Evolutionary conservation across 2,329 filamentous ascomycete genomes (phyloP), one percentile per base, ranked within the genome.

Genomic region (Pseudogymnoascus sp.): DNA sequence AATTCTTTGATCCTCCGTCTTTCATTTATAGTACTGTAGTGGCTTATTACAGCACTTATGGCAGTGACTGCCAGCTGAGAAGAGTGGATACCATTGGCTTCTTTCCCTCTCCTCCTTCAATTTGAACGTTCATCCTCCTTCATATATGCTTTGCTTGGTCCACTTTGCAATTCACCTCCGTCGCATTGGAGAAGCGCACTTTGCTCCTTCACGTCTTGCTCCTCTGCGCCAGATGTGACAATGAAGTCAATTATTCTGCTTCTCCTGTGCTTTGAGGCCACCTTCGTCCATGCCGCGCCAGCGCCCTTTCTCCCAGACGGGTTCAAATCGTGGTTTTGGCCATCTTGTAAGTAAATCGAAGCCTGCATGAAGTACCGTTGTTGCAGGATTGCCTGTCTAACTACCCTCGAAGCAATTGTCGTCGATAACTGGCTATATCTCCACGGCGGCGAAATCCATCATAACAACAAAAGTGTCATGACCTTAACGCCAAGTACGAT

Each of bases 101-200:
- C 25, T 4, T 51, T 13, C 42, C 25, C 13, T 51, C 25, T 25
- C 25, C 21, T 29, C 13, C 13, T 13, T 42, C 25, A 5, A 4
- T 17, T 13, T 5, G 12, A 27, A 12, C 21, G 8, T 5, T 21
- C 21, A 5, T 51, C 29, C 42, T 51, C 42, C 15, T 51, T 29
- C 25, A 85, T 74, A 95, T 91, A 58, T 94, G 83, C 90, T 90
- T 95, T 17, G 90, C 84, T 74, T 95, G 91, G 75, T 89, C 88
- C n/a, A 89, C 81, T 74, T 96, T 91, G 67, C 86, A 83, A 59
- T 89, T 21, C 25, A 44, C 6, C 41, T 44, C 21, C 21, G 13
- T 44, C 21, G 21, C 12, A 6, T 44, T 51, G 25, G 25, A 15
- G 42, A 15, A 31, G 29, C n/a, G 25, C 25, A 13, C 13, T 51